Base-by-base conservation (phyloP, 2,329 filamentous ascomycete species). In the Penicillium nordicum region DNA sequence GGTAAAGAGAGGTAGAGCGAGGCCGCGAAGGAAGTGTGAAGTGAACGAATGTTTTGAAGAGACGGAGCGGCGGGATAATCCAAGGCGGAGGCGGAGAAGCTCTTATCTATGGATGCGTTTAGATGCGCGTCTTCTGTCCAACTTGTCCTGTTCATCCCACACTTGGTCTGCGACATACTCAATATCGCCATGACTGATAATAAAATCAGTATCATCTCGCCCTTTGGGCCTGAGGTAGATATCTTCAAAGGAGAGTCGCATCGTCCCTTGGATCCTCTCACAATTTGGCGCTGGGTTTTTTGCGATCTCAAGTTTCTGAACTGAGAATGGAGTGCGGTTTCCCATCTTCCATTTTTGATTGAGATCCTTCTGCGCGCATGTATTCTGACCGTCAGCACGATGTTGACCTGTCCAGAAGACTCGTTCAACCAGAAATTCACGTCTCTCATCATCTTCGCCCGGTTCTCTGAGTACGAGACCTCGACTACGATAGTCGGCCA, bases 31-130 rank as follows among this genome's bases (percentile, higher is more conserved):
- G 4, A 23, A 29, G 40, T 36, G 23, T 37, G 53, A 25, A 23
- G 10, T 47, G 41, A 27, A 36, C 2, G 21, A n/a, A 7, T 34
- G 30, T 47, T 23, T 46, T 36, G 44, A 34, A 47, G 44, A 27
- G 44, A n/a, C 8, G 10, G 27, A 23, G 43, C 12, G 42, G 27
- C 27, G 46, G 16, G 45, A 41, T 21, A 21, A 21, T 55, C 46
- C 21, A 60, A 58, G 42, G 58, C 53, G 57, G 59, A 62, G 57
- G 60, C 32, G 30, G 14, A 34, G 5, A 34, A 16, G 34, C 16
- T n/a, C 34, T 36, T 36, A 36, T 34, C 25, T 21, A 21, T 21
- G 3, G 21, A 21, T 21, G 21, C 21, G 21, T 21, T 2, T 21
- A 21, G 21, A 21, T 21, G 21, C 21, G 21, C 21, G 21, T 3